Evolutionary conservation across 2,329 filamentous ascomycete genomes (phyloP).

Genomic region (Pestalotiopsis sp.): DNA sequence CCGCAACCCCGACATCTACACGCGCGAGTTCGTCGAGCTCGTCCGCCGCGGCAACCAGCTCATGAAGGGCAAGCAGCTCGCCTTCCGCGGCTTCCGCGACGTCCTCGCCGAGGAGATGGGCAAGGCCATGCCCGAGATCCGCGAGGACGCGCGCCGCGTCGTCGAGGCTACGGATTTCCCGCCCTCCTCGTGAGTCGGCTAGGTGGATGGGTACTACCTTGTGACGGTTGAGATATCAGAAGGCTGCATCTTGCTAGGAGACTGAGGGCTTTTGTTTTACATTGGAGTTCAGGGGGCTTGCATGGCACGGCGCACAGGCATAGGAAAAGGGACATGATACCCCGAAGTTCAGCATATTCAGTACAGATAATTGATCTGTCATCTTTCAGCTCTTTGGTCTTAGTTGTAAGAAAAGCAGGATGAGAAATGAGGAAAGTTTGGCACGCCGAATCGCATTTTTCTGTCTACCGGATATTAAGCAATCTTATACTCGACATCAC

Average conservation of each 20-base stretch:
- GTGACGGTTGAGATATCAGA: neutral
- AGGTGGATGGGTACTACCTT: neutral
- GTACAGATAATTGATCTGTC: neutral
- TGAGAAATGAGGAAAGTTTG: too few species aligned
- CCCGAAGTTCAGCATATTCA: neutral
- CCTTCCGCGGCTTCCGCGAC: constrained; percentile 64
- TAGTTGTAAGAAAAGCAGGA: too few species aligned
- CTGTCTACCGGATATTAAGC: too few species aligned
- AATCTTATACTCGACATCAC: too few species aligned
- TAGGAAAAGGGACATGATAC: neutral
- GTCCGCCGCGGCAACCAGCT: constrained; percentile 68
- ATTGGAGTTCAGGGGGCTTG: neutral
- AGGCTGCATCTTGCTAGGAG: too few species aligned
- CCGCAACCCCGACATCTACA: constrained; percentile 75
- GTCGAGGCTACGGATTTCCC: constrained; percentile 43
- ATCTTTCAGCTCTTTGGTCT: too few species aligned
- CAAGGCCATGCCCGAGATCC: constrained; percentile 61
- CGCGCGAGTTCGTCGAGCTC: constrained; percentile 72
- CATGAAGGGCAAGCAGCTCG: constrained; percentile 64
- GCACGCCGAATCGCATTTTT: too few species aligned
- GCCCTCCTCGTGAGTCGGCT: neutral
- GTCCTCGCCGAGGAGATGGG: constrained; percentile 62
- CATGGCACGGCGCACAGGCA: neutral
- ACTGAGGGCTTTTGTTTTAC: neutral
- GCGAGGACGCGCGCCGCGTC: constrained; percentile 53